Evolutionary conservation across 306 rosid genomes (phyloP).

Genomic region (Lupinus albus): DNA sequence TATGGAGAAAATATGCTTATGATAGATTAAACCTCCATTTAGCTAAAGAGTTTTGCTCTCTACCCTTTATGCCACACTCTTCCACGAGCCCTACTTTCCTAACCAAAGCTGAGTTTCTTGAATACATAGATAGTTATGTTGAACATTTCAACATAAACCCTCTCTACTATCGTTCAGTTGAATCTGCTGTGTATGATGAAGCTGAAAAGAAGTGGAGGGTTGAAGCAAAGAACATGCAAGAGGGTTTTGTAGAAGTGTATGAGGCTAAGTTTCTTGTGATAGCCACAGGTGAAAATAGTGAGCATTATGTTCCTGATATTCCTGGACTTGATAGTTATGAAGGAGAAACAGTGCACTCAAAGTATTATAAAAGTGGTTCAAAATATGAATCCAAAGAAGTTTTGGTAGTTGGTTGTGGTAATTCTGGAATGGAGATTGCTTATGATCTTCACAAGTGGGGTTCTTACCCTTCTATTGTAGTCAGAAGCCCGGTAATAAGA

Average conservation of each 20-base stretch:
- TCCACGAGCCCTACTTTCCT: constrained; percentile 36
- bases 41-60: constrained; percentile 45
- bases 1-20: constrained; percentile 57
- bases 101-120: constrained; percentile 40
- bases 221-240: constrained; percentile 10
- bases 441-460: constrained; percentile 33
- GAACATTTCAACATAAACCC: constrained; percentile 40
- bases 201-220: constrained; percentile 39
- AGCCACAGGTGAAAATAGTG: constrained; percentile 50
- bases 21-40: constrained; percentile 50
- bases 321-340: constrained; percentile 43
- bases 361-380: constrained; percentile 48
- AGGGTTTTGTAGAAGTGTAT: constrained; percentile 25
- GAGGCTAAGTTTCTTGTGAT: constrained; percentile 43
- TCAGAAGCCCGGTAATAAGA: constrained; percentile 56
- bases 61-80: constrained; percentile 45
- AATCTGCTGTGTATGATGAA: constrained; percentile 19
- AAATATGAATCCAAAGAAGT: constrained; percentile 45
- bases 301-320: constrained; percentile 38
- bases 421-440: constrained; percentile 73
- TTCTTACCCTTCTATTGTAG: constrained; percentile 29
- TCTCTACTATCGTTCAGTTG: constrained; percentile 41
- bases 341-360: constrained; percentile 55
- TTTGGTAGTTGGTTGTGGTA: constrained; percentile 67
- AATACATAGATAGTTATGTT: constrained; percentile 45